Conservation (phyloP, 345 rosid species). For the Geranium rotundifolium region DNA sequence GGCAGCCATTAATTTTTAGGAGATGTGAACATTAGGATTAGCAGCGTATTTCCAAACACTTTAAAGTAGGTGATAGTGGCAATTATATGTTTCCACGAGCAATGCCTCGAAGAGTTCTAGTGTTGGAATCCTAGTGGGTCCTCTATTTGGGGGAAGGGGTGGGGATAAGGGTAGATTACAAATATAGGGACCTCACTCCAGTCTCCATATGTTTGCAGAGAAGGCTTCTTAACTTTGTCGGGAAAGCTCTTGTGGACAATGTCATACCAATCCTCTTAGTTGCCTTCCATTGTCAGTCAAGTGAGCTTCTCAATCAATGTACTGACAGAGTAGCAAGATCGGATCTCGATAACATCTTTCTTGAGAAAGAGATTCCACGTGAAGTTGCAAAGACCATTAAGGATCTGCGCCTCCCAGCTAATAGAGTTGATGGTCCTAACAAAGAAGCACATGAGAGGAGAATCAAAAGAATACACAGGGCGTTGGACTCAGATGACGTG, state of each 20-base stretch:
- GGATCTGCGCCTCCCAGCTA: conserved; percentile 33
- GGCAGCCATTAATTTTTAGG: too few relatives aligned
- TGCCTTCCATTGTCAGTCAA: conserved; percentile 70
- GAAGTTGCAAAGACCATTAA: conserved; percentile 51
- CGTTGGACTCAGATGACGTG: conserved; percentile 88
- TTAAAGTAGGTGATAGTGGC: too few relatives aligned
- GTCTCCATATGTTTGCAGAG: conserved; percentile 40
- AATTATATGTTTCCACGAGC: too few relatives aligned
- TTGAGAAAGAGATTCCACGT: conserved; percentile 74
- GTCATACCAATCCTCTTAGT: conserved; percentile 67
- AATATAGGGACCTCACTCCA: conserved; percentile 1
- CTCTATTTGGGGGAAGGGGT: too few relatives aligned
- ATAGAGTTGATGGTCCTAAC: conserved; percentile 25
- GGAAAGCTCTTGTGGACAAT: conserved; percentile 68
- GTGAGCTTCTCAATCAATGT: conserved; percentile 62
- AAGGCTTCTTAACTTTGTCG: conserved; percentile 57
- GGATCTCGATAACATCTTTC: conserved; percentile 51
- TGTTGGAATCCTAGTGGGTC: too few relatives aligned
- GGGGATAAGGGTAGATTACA: too few relatives aligned
- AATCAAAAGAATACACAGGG: conserved; percentile 66
- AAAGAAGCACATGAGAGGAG: conserved; percentile 36
- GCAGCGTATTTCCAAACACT: too few relatives aligned
- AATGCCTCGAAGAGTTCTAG: too few relatives aligned
- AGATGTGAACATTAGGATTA: too few relatives aligned
- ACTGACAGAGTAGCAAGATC: conserved; percentile 77